These are phyloP conservation scores for Cyclocybe cylindracea DNA, from an alignment of 768 basidiomycete species.

Conservation along the genomic window DNA sequence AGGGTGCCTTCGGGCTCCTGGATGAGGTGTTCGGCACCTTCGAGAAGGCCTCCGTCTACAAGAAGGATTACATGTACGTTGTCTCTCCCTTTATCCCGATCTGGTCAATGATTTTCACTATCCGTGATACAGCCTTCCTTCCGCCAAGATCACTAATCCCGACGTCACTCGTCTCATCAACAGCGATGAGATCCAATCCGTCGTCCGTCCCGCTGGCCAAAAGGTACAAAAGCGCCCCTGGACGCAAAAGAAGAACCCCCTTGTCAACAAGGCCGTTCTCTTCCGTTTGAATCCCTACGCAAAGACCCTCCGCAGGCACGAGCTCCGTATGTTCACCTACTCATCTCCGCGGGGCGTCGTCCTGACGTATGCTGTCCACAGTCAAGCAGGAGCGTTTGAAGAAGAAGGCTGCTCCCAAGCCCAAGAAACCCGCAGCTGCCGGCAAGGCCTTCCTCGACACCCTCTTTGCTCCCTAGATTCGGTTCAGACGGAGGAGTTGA, in stretches of 20 bases:
- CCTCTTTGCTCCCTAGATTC: conserved; percentile 78
- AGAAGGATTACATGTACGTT: conserved; percentile 85
- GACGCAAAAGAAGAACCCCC: conserved; percentile 99
- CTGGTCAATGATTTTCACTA: background rate
- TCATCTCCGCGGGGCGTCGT: background rate
- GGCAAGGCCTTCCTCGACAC: conserved; percentile 83
- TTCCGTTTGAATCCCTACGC: conserved; percentile 99
- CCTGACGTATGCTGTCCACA: conserved; percentile 27
- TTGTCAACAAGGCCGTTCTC: conserved; percentile 89
- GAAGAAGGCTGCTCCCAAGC: conserved; percentile 64
- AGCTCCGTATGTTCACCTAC: conserved; percentile 65
- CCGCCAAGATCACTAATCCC: conserved; percentile 95
- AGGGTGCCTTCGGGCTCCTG: conserved; percentile 87
- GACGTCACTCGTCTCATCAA: conserved; percentile 98
- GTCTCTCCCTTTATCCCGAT: background rate
- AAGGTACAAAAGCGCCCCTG: conserved; percentile 90
- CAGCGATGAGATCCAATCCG: conserved; percentile 96
- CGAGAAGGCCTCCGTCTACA: conserved; percentile 81
- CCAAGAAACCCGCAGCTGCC: conserved; percentile 61
- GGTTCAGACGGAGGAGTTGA: no score
- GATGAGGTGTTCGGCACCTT: conserved; percentile 96
- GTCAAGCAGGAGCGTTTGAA: conserved; percentile 82
- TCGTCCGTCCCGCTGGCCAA: conserved; percentile 86
- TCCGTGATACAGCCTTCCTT: conserved; percentile 65
- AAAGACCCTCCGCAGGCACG: conserved; percentile 88